Percentiles rank a stretch among this genome's conserved stretches.
Evolutionary conservation across 805 yeast genomes (phyloP).

Genomic region (Zygoascus tannicola): DNA sequence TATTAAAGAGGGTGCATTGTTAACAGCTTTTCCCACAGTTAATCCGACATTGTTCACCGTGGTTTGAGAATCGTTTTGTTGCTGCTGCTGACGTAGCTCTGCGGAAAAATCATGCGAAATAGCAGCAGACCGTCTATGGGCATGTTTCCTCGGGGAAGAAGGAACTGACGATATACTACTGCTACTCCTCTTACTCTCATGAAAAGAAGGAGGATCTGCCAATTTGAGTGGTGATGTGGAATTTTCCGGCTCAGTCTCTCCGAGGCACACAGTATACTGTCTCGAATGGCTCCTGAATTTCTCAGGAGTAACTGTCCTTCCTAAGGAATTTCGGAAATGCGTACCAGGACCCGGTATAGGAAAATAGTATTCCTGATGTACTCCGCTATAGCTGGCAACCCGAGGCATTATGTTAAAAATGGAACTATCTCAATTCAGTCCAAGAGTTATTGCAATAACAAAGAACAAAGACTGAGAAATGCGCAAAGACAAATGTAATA

Average conservation of each 20-base stretch:
- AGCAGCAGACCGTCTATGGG: conserved; percentile 81
- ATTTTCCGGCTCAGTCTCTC: neutral
- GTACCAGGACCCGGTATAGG: conserved; percentile 8
- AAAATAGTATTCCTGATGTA: conserved; percentile 9
- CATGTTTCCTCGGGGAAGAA: conserved; percentile 34
- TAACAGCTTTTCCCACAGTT: no score
- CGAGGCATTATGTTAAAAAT: neutral
- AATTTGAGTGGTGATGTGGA: neutral
- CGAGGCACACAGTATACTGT: conserved; percentile 7
- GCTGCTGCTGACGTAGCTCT: conserved; percentile 10
- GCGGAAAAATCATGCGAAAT: conserved; percentile 76
- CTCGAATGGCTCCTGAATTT: conserved; percentile 3
- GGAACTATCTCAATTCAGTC: no score
- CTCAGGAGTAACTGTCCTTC: neutral
- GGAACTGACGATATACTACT: neutral
- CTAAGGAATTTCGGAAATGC: neutral
- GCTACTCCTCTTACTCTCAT: neutral
- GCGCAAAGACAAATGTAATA: no score
- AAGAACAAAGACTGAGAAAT: no score
- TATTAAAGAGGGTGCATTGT: no score
- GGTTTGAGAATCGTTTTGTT: no score
- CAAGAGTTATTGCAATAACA: no score
- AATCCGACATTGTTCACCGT: no score
- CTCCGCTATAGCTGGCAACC: neutral
- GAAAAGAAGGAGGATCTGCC: neutral